Evolutionary conservation across 164 flowering plant species (phyloP), one percentile per base, ranked within the genome.

Genomic region (Santalum album): DNA sequence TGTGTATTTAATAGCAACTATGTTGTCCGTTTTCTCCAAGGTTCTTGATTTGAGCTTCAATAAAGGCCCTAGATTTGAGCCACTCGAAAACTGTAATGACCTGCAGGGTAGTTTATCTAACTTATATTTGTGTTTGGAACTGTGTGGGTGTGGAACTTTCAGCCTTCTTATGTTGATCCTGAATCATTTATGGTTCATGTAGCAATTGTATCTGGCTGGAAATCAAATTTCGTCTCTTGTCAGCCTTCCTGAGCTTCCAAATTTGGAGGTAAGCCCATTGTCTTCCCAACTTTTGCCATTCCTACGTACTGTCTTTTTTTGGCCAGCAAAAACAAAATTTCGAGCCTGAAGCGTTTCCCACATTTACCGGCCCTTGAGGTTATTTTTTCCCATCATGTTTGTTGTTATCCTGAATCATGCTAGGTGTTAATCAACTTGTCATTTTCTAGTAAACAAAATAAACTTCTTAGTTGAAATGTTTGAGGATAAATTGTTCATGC

Each of bases 121-220:
- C 32, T 12, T 7, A n/a, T 25, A 36, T 59, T 23, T 54, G 49
- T 43, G 53, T 23, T 56, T 4, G 6, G 9, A n/a, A n/a, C n/a
- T n/a, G n/a, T n/a, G n/a, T n/a, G n/a, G n/a, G n/a, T n/a, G n/a
- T n/a, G n/a, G n/a, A n/a, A n/a, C n/a, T n/a, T n/a, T n/a, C n/a
- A n/a, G n/a, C n/a, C n/a, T n/a, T n/a, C n/a, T n/a, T n/a, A n/a
- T n/a, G n/a, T 49, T 27, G n/a, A n/a, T n/a, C n/a, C n/a, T n/a
- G n/a, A n/a, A n/a, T n/a, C n/a, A n/a, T n/a, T n/a, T 58, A 45
- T 55, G 55, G 40, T 62, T 52, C 45, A 7, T 75, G 61, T 71
- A 94, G 99, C 99, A 94, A 94, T 76, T 94, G 1, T 94, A 94
- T 68, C 96, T 94, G 60, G 99, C 99, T 71, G 99, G 99, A 49